Conservation (phyloP, 768 basidiomycete genomes). For the Tulasnella sp. region DNA sequence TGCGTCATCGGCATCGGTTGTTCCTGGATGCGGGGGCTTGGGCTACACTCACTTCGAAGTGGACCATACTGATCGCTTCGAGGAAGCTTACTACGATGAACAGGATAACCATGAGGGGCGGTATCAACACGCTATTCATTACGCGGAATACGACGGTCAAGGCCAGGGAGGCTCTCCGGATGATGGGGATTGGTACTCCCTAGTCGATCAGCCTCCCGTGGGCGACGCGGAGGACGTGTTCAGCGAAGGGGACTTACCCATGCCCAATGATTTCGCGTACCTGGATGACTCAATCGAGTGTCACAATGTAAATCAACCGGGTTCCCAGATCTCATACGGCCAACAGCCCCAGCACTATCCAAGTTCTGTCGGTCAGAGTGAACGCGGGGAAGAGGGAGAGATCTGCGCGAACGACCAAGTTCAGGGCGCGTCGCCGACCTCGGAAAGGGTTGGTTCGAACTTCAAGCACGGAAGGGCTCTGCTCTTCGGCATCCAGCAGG, state of each 20-base stretch:
- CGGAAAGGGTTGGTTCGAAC: not conserved
- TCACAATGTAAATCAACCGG: not conserved
- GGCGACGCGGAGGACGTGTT: not conserved
- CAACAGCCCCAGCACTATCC: not conserved
- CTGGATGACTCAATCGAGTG: constrained; percentile 20
- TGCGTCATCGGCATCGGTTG: not conserved
- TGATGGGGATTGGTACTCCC: not conserved
- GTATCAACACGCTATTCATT: not conserved
- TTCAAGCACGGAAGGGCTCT: constrained; percentile 62
- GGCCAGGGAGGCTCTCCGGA: not conserved
- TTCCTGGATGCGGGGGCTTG: not conserved
- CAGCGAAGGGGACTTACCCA: not conserved
- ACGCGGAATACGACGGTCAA: not conserved
- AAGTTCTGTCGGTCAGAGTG: not conserved
- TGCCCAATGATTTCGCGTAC: not conserved
- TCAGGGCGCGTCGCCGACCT: constrained; percentile 9
- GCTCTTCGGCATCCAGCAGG: constrained; percentile 47
- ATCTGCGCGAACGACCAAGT: not conserved
- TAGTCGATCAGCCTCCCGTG: not conserved
- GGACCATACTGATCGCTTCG: not conserved
- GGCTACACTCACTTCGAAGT: not conserved
- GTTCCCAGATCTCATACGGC: not conserved
- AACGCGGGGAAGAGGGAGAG: not conserved
- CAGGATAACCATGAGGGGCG: not conserved
- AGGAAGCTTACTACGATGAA: not conserved